Base-by-base conservation (phyloP, 768 basidiomycete genomes). In the Naganishia vishniacii region DNA sequence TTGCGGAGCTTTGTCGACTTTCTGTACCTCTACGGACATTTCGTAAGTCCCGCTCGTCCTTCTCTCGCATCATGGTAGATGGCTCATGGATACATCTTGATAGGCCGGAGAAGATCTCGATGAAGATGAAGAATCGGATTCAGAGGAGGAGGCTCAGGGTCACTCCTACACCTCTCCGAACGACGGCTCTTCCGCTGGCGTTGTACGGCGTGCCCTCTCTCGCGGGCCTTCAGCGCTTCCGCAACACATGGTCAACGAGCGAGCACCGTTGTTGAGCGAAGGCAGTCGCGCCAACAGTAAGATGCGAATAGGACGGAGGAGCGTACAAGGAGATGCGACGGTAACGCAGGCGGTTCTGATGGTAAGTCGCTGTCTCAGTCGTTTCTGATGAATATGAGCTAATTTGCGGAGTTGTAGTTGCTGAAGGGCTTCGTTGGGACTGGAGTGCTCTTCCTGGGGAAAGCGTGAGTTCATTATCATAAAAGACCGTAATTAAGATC, bases 371-470 rank as follows among this genome's bases (percentile, higher is more conserved):
- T 25, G 31, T 28, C 6, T 34, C 8, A 20, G 45, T 51, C 8
- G 7, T 31, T n/a, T 20, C 3, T 34, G 31, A 1, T 20, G 18
- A 25, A n/a, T 28, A 31, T n/a, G n/a, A 32, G 16, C 23, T 48
- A 48, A 41, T 42, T 8, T 25, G 47, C 42, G 26, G 18, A n/a
- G 49, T 65, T 41, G 12, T 69, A 93, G 90, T 78, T 98, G 61
- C 79, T 95, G 64, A 97, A 97, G 78, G 85, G 88, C 0, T 98
- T 98, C 71, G 85, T 98, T 48, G 94, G 94, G 23, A 97, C 94
- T 15, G 94, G 94, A 16, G 88, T 99, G 11, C 76, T 99, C 37
- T 98, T 99, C 80, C 83, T 99, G 28, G 95, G 91, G 58, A 94
- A 90, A 79, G 95, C 86, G 88, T 91, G 76, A 71, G 88, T 79